Conservation (phyloP, 371 early-diverging fungal species). For the Capillidium rhysosporum region DNA sequence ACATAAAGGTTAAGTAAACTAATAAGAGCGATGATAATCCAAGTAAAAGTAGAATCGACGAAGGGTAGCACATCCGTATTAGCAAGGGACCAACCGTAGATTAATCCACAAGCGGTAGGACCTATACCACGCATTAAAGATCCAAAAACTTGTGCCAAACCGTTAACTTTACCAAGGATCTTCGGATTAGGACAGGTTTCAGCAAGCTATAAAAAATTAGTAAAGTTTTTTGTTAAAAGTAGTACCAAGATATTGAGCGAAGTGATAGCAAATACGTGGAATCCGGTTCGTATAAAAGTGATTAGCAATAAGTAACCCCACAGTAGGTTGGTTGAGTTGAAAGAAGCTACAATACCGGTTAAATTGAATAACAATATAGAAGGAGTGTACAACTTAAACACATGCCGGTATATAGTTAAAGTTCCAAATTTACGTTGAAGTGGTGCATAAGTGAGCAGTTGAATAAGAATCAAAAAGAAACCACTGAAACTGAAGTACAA, state of each 20-base stretch:
- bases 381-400: constrained; percentile 18
- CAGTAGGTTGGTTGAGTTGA: constrained; percentile 11
- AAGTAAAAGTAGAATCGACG: constrained; percentile 3
- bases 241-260: constrained; percentile 33
- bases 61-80: neutral
- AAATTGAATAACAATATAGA: constrained; percentile 14
- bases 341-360: neutral
- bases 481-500: constrained; percentile 28
- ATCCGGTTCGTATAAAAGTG: constrained; percentile 20
- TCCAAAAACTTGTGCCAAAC: constrained; percentile 37
- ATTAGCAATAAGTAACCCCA: constrained; percentile 16
- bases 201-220: neutral
- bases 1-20: neutral
- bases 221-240: too few relatives aligned
- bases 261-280: constrained; percentile 32
- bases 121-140: constrained; percentile 41
- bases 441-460: constrained; percentile 29
- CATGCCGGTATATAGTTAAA: constrained; percentile 22
- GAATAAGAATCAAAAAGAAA: constrained; percentile 24
- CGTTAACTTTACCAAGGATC: constrained; percentile 47
- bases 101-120: constrained; percentile 36
- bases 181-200: constrained; percentile 8
- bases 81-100: constrained; percentile 8
- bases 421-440: constrained; percentile 23
- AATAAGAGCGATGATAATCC: neutral